Conservation (phyloP, 805 yeast genomes). For the Blastobotrys chiropterorum region DNA sequence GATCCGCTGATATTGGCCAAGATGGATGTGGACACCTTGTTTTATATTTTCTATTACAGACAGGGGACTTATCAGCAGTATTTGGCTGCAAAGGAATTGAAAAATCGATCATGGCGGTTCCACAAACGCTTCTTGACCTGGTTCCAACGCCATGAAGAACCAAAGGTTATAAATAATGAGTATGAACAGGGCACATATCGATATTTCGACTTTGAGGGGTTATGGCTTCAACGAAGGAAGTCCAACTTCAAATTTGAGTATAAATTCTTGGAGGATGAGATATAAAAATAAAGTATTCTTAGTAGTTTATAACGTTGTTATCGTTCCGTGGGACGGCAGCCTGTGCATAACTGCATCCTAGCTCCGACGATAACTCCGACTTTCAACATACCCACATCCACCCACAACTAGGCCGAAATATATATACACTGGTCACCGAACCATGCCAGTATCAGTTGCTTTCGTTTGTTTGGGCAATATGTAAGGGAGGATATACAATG, state of each 20-base stretch:
- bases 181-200: constrained; percentile 55
- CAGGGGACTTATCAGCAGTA: constrained; percentile 68
- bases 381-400: background rate
- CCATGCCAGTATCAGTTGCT: constrained; percentile 47
- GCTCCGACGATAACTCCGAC: background rate
- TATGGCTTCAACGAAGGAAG: constrained; percentile 58
- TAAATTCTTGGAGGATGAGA: constrained; percentile 38
- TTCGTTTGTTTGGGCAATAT: constrained; percentile 90
- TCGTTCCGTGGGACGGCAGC: no score
- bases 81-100: constrained; percentile 74
- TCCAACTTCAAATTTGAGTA: constrained; percentile 50
- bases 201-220: constrained; percentile 76
- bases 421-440: no score
- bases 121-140: constrained; percentile 71
- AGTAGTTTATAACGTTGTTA: no score
- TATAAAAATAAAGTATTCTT: constrained; percentile 13
- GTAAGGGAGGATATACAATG: constrained; percentile 35
- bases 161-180: constrained; percentile 36
- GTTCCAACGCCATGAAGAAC: constrained; percentile 66
- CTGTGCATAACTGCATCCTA: background rate
- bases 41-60: constrained; percentile 86
- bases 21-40: constrained; percentile 80
- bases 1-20: constrained; percentile 57
- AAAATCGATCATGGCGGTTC: constrained; percentile 74
- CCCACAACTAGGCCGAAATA: background rate